Evolutionary conservation across 2,329 filamentous ascomycete species (phyloP), one percentile per base, ranked within the genome.

Genomic region (Keithomyces neogunnii): DNA sequence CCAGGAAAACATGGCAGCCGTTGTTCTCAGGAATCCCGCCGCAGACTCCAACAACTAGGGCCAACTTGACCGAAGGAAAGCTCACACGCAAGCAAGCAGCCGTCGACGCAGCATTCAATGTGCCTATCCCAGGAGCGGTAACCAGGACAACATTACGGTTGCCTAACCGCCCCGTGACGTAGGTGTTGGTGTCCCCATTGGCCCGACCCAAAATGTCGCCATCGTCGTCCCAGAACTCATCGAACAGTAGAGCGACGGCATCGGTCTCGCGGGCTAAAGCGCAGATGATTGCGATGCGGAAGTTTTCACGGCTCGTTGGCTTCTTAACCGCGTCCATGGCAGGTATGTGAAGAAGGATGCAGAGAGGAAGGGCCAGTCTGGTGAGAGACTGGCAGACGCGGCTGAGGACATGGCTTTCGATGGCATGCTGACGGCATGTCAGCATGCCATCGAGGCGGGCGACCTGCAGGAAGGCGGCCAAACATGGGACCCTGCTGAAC

Each of bases 31-130:
- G 69, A 4, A 68, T 59, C 8, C 66, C 71, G 0, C 70, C 73
- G 44, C 71, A 74, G 3, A 74, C 61, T 0, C 72, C 72, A 3
- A 68, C 65, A 0, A 74, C 44, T 0, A 75, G 31, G 0, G 55
- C 65, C 0, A 73, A 55, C 28, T 58, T 62, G 3, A 75, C 51
- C 2, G 52, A 51, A 0, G 52, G 47, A 39, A 66, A 74, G 44
- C 68, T 73, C 1, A 54, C 57, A 0, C 62, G 61, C 10, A 73
- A 51, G 26, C 56, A 59, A 0, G 61, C 53, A 0, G 65, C 55
- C 0, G 62, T 54, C 3, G 48, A 48, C 0, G 66, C 61, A 0
- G 67, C 61, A 33, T 30, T 62, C 11, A 39, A 55, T 31, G 61
- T 68, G 5, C 66, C 66, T 49, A 64, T 67, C 3, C 44, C 45